phyloP scores from a whole-genome alignment of 345 rosid genomes.

The Heritiera littoralis region DNA sequence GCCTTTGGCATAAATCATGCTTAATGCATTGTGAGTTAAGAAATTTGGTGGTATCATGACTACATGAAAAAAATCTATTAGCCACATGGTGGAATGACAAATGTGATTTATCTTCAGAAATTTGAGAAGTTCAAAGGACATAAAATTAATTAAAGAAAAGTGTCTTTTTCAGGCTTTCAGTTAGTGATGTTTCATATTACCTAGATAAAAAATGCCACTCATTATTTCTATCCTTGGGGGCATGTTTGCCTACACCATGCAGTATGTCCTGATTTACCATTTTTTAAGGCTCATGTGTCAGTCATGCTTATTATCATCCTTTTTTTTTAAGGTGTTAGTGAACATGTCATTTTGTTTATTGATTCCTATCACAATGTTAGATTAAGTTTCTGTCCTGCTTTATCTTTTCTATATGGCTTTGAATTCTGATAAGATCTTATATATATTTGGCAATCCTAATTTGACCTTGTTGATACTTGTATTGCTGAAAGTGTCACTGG shows the following conservation, averaged over 20 bases:
- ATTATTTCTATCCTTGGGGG: background rate
- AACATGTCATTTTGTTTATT: background rate
- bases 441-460: background rate
- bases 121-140: constrained; percentile 1
- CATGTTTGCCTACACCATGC: constrained; percentile 4
- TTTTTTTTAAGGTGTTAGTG: background rate
- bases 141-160: background rate
- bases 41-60: background rate
- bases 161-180: background rate
- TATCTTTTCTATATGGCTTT: background rate
- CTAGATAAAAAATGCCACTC: background rate
- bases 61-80: background rate
- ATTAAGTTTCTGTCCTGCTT: background rate
- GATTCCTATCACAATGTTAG: background rate
- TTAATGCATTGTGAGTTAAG: background rate
- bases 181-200: background rate
- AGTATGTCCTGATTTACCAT: background rate
- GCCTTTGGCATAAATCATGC: background rate
- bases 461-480: background rate
- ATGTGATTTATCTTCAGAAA: background rate
- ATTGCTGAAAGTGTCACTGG: background rate
- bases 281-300: background rate
- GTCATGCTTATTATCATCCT: background rate
- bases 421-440: background rate
- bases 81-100: background rate